Evolutionary conservation across 1,284 basidiomycete genomes (phyloP), one percentile per base, ranked within the genome.

Genomic region (Ganoderma lucidum): DNA sequence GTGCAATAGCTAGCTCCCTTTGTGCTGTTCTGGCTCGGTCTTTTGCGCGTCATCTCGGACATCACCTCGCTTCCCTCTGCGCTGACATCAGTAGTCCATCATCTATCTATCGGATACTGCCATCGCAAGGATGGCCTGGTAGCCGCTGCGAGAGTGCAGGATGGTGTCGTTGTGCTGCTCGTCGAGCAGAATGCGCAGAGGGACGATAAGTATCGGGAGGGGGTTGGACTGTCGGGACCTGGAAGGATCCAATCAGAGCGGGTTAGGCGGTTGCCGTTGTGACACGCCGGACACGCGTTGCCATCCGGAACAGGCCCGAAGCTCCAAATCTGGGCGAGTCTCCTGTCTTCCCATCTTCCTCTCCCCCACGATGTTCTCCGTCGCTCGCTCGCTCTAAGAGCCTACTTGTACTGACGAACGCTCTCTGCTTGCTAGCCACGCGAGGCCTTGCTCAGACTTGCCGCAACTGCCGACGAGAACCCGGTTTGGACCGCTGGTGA

Each of bases 381-480:
- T 53, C 70, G 60, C 61, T 61, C 63, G 64, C 70, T 64, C 32
- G 39, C 28, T n/a, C 53, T 64, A 32, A 63, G 42, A 28, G 53
- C 42, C 51, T 48, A n/a, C 61, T 55, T 17, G 62, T 68, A 42
- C 70, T 76, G 62, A 79, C 77, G 76, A 75, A 75, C 74, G 70
- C 68, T 63, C 68, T 63, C 72, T 74, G 63, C 71, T 63, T 74
- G 71, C 77, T 83, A 99, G 94, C 97, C 97, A 41, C 91, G 97
- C 73, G 96, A 98, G 83, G 97, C 97, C 3, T 83, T 99, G 72
- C 92, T 99, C 86, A 96, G 93, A 82, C 99, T 97, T 77, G 97
- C 97, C 28, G 84, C 91, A 30, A 80, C 84, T 73, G 72, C 72
- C 30, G 91, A 91, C 75, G 89, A 95, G 39, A 91, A 96, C 78